Base-by-base conservation (phyloP, 2,329 filamentous ascomycete species). In the Huntiella abstrusa region DNA sequence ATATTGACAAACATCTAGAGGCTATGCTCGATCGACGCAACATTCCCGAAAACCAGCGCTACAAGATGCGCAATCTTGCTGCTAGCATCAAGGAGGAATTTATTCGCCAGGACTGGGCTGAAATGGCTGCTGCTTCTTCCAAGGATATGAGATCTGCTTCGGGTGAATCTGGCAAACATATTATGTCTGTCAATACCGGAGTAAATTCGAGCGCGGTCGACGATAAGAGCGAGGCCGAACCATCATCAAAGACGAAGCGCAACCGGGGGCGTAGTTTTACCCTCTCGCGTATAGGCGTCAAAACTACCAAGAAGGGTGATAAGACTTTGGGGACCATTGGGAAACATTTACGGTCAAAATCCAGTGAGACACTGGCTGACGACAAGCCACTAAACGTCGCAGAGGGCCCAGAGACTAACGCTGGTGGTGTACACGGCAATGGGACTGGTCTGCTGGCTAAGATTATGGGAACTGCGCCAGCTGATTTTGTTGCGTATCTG, bases 21-120 rank as follows among this genome's bases (percentile, higher is more conserved):
- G 73, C 70, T 3, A 69, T 75, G 61, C 59, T 93, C 61, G 85
- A 94, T 58, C 77, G 87, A 13, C 75, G 88, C 52, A 94, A 96
- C 56, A 93, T 96, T 46, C 87, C 88, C 3, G 83, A 92, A 56
- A 83, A 94, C 52, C 86, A 94, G 68, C 73, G 88, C 47, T 85
- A 88, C 60, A 92, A 92, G 64, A 95, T 98, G 86, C 75, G 88
- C 40, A 87, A 79, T 48, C 67, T 98, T 50, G 85, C 83, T 52
- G 73, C 84, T 53, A 81, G 83, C 33, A 87, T 96, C 65, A 98
- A 98, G 63, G 83, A 86, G 58, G 87, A 96, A 57, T 92, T 98
- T 55, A 86, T 96, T 55, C 79, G 80, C 45, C 87, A 93, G 59
- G 83, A 95, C 58, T 84, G 83, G 68, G 75, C 74, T 5, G 80